Evolutionary conservation across 2,329 filamentous ascomycete genomes (phyloP).

Genomic region (Colletotrichum gigasporum): DNA sequence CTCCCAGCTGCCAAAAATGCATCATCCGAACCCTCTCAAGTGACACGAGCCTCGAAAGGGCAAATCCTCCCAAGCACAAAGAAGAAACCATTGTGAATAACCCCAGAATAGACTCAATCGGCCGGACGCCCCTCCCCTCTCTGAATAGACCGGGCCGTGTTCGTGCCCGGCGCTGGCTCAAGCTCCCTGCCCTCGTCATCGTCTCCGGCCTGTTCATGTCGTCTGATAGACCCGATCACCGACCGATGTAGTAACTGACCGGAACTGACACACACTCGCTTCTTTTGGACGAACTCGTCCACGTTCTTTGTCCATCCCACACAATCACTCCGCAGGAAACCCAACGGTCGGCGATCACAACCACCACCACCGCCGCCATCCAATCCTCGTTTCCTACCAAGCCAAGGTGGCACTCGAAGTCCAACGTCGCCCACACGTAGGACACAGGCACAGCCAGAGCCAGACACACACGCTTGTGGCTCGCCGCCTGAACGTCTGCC

Average conservation of each 20-base stretch:
- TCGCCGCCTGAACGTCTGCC: neutral
- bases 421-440: neutral
- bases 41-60: slow-evolving; percentile 2
- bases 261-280: neutral
- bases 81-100: slow-evolving; percentile 10
- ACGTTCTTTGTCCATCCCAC: slow-evolving; percentile 13
- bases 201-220: neutral
- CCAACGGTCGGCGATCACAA: slow-evolving; percentile 12
- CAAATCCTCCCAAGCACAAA: neutral
- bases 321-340: neutral
- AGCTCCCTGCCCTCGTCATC: slow-evolving; percentile 21
- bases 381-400: neutral
- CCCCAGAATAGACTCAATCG: neutral
- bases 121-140: neutral
- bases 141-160: neutral
- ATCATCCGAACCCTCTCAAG: neutral
- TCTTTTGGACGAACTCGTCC: neutral
- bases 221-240: neutral
- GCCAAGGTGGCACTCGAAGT: neutral
- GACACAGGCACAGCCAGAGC: neutral
- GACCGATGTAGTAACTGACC: neutral
- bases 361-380: neutral
- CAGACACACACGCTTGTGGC: neutral
- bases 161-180: slow-evolving; percentile 3
- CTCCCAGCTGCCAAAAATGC: neutral